Percentiles rank a stretch among this genome's conserved stretches.
Evolutionary conservation across 305 asterid species (phyloP).

Genomic region (Fraxinus greggii): DNA sequence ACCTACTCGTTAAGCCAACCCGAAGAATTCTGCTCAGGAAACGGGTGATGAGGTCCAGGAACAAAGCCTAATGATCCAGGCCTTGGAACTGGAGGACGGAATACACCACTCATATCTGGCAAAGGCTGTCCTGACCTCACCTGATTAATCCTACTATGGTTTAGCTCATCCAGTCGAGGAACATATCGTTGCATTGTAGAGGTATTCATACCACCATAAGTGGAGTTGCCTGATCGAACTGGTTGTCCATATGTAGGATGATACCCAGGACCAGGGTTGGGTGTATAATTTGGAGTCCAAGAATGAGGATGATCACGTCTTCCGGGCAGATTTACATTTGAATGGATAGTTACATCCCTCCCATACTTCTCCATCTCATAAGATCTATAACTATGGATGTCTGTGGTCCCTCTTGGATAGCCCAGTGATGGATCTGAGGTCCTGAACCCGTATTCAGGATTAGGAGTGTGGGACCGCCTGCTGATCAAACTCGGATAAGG

Average conservation of each 20-base stretch:
- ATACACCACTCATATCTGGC: conserved; percentile 15
- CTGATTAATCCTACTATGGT: conserved; percentile 30
- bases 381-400: conserved; percentile 21
- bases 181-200: conserved; percentile 54
- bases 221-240: conserved; percentile 20
- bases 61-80: conserved; percentile 42
- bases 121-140: conserved; percentile 16
- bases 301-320: conserved; percentile 26
- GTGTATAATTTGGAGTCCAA: conserved; percentile 24
- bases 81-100: conserved; percentile 25
- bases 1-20: conserved; percentile 64
- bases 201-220: conserved; percentile 26
- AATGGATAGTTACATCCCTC: conserved; percentile 27
- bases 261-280: conserved; percentile 23
- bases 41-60: conserved; percentile 43
- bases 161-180: conserved; percentile 49
- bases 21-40: conserved; percentile 37
- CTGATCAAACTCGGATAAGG: neutral
- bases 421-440: conserved; percentile 32
- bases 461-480: conserved; percentile 20
- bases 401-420: conserved; percentile 24
- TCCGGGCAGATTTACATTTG: conserved; percentile 28
- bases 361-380: conserved; percentile 23
- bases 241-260: conserved; percentile 27
- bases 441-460: conserved; percentile 29